Percentiles rank a stretch among this genome's conserved stretches.
Evolutionary conservation across 2,329 filamentous ascomycete genomes (phyloP).

Genomic region (Fusarium foetens): DNA sequence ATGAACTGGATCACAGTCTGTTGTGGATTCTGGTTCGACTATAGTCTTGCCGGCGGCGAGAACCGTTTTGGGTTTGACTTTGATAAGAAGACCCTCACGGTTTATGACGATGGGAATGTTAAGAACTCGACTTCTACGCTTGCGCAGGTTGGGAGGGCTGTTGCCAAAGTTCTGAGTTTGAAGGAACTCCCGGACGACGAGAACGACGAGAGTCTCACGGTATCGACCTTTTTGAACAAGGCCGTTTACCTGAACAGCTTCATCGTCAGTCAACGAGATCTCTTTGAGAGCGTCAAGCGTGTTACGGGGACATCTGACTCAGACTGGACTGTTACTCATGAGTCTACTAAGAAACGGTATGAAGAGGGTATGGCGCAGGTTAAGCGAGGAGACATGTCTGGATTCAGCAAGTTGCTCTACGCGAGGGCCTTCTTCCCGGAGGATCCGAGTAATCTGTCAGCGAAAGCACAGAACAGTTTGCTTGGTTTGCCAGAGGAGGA

Average conservation of each 20-base stretch:
- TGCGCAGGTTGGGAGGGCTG: slow-evolving; percentile 63
- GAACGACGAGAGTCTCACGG: slow-evolving; percentile 41
- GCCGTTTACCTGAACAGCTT: slow-evolving; percentile 65
- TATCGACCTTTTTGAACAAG: slow-evolving; percentile 58
- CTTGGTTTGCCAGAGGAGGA: slow-evolving; percentile 65
- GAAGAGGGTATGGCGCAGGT: slow-evolving; percentile 56
- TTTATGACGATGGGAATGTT: slow-evolving; percentile 61
- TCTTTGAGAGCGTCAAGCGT: slow-evolving; percentile 68
- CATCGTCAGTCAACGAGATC: slow-evolving; percentile 67
- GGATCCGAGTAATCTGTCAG: slow-evolving; percentile 47
- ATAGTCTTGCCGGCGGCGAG: slow-evolving; percentile 54
- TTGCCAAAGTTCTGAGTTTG: slow-evolving; percentile 61
- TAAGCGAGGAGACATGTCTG: slow-evolving; percentile 53
- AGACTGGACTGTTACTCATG: slow-evolving; percentile 67
- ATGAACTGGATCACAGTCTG: slow-evolving; percentile 60
- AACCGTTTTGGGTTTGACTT: slow-evolving; percentile 61
- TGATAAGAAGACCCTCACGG: slow-evolving; percentile 51
- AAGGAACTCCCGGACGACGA: slow-evolving; percentile 53
- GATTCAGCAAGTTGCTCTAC: slow-evolving; percentile 62
- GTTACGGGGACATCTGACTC: slow-evolving; percentile 64
- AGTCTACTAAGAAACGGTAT: slow-evolving; percentile 59
- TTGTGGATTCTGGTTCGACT: slow-evolving; percentile 66
- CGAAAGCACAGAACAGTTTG: slow-evolving; percentile 57
- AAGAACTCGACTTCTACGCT: slow-evolving; percentile 57
- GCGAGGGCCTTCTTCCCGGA: slow-evolving; percentile 59